Evolutionary conservation across 1,284 basidiomycete species (phyloP).

Genomic region (Malassezia sympodialis): DNA sequence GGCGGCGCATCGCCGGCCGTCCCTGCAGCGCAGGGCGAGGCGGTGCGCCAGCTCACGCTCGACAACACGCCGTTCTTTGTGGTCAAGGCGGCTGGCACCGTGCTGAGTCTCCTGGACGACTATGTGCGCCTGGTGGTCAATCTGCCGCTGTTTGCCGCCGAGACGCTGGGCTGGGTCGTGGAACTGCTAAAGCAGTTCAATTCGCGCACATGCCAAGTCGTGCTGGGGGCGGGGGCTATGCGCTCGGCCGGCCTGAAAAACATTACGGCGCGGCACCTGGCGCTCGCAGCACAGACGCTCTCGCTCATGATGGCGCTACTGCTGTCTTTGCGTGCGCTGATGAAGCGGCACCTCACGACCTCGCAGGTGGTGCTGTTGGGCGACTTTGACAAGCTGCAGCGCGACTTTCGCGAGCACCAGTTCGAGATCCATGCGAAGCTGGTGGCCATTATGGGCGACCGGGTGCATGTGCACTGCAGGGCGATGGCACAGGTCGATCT

Average conservation of each 20-base stretch:
- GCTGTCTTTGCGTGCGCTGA: conserved; percentile 86
- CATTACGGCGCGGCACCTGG: conserved; percentile 90
- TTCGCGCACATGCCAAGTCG: conserved; percentile 93
- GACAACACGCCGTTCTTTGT: conserved; percentile 63
- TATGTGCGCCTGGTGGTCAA: conserved; percentile 83
- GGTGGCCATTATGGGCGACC: conserved; percentile 95
- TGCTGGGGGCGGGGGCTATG: conserved; percentile 95
- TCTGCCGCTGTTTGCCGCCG: conserved; percentile 75
- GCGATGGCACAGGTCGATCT: conserved; percentile 51
- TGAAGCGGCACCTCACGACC: conserved; percentile 77
- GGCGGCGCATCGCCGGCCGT: not conserved
- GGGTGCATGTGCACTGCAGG: conserved; percentile 74
- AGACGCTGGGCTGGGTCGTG: conserved; percentile 82
- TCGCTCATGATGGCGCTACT: conserved; percentile 91
- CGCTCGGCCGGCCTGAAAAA: conserved; percentile 92
- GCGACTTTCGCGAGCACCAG: conserved; percentile 98
- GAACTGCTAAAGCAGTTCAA: conserved; percentile 89
- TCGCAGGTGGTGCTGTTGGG: conserved; percentile 92
- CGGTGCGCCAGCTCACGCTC: conserved; percentile 62
- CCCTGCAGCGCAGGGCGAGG: not conserved
- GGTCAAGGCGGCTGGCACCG: conserved; percentile 64
- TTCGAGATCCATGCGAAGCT: conserved; percentile 97
- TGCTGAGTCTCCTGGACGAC: conserved; percentile 66
- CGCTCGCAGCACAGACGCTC: conserved; percentile 85
- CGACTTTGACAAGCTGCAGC: conserved; percentile 95